Base-by-base conservation (phyloP, 1,284 basidiomycete genomes). In the Melanopsichium pennsylvanicum region DNA sequence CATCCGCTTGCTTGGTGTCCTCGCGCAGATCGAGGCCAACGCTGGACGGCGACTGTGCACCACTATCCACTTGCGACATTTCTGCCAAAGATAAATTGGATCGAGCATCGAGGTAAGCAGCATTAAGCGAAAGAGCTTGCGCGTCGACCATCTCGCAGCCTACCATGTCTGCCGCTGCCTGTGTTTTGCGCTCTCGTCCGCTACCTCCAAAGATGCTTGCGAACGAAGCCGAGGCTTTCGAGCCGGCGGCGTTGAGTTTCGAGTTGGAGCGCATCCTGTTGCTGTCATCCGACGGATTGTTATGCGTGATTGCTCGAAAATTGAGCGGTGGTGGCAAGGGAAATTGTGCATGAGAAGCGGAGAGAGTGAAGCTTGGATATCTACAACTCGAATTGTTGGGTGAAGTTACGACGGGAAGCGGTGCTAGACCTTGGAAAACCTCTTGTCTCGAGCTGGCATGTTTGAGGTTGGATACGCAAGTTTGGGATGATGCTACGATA, bases 281-380 rank as follows among this genome's bases (percentile, higher is more conserved):
- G 4, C 23, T 7, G 21, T 33, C 34, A 11, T n/a, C 19, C 6
- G n/a, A n/a, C n/a, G n/a, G n/a, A n/a, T n/a, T n/a, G n/a, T n/a
- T n/a, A n/a, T n/a, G n/a, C n/a, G n/a, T n/a, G n/a, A n/a, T 80
- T 58, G 5, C 76, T 54, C 32, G 75, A 41, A 36, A n/a, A n/a
- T 83, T 77, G 2, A 83, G 82, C 16, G 86, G 85, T 0, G 88
- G 87, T 1, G 90, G 90, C 13, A 92, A 84, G 2, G 89, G 87
- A 0, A 93, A 84, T 0, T 84, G 82, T 0, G 86, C 70, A 0
- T 85, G 83, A 46, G 87, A 84, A 0, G 84, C 43, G n/a, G 29
- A 10, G 11, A 48, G 34, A 2, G 32, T 12, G 12, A 58, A 58
- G 15, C 31, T 42, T 9, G 57, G 54, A 38, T 54, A 54, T 6